Conservation (phyloP, 2,329 filamentous ascomycete species). For the Exophiala sp. region DNA sequence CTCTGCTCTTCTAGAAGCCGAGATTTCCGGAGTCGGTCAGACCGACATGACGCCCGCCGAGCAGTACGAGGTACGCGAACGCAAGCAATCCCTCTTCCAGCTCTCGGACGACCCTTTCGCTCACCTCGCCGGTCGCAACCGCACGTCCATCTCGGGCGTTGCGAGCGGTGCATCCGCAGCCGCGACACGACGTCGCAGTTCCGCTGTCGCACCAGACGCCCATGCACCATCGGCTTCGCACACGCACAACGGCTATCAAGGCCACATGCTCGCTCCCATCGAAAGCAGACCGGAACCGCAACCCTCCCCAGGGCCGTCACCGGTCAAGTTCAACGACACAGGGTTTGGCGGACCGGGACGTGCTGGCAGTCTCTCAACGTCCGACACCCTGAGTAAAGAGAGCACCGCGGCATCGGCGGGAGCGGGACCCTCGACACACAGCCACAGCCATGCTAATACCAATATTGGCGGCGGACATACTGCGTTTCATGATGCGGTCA, state of each 20-base stretch:
- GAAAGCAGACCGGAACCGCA: constrained; percentile 17
- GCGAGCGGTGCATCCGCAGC: constrained; percentile 21
- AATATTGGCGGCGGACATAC: constrained; percentile 8
- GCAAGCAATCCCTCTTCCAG: constrained; percentile 25
- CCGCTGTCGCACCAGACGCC: constrained; percentile 26
- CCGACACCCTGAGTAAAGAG: constrained; percentile 1
- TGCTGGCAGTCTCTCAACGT: constrained; percentile 5
- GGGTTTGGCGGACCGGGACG: background rate
- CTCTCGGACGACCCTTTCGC: constrained; percentile 27
- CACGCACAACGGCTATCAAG: constrained; percentile 21
- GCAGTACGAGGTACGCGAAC: constrained; percentile 26
- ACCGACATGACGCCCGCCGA: constrained; percentile 23
- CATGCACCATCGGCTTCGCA: constrained; percentile 4
- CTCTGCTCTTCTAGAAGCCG: constrained; percentile 1
- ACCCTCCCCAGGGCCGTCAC: background rate
- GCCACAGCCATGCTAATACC: constrained; percentile 1
- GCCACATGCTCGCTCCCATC: constrained; percentile 21
- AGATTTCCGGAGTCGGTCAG: constrained; percentile 19
- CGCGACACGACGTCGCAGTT: constrained; percentile 25
- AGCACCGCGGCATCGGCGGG: background rate
- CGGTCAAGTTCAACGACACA: background rate
- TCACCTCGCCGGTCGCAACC: constrained; percentile 19
- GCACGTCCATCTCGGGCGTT: constrained; percentile 24
- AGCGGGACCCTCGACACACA: background rate
- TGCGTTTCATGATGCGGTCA: constrained; percentile 12